A percentile compares a stretch with the other conserved stretches of the same genome.
Evolutionary conservation across 169 alveolate species (phyloP).

Genomic region (Miamiensis avidus): DNA sequence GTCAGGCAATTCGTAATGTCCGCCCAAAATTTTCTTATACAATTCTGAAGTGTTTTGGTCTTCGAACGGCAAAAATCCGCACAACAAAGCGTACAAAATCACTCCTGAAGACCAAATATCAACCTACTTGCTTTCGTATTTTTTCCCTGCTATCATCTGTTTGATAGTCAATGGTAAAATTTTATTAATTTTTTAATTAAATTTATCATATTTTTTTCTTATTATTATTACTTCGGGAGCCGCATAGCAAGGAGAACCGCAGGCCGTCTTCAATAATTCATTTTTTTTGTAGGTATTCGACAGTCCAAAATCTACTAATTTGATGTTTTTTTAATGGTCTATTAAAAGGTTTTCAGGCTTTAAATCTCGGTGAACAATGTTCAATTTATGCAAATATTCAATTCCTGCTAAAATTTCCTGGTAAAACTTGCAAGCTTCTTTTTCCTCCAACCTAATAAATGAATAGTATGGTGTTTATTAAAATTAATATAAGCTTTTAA

Average conservation of each 20-base stretch:
- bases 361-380: constrained; percentile 87
- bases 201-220: constrained; percentile 38
- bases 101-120: constrained; percentile 98
- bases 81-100: constrained; percentile 95
- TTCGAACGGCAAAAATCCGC: constrained; percentile 97
- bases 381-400: constrained; percentile 86
- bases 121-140: constrained; percentile 93
- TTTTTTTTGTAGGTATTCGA: constrained; percentile 87
- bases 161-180: background rate
- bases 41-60: constrained; percentile 86
- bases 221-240: constrained; percentile 92
- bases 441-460: constrained; percentile 44
- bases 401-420: constrained; percentile 92
- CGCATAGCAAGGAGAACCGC: constrained; percentile 95
- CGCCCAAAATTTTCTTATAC: constrained; percentile 89
- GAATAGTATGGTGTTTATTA: constrained; percentile 41
- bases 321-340: constrained; percentile 85
- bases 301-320: constrained; percentile 95
- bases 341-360: constrained; percentile 92
- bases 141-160: constrained; percentile 81
- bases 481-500: background rate
- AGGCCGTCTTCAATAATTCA: constrained; percentile 88
- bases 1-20: constrained; percentile 88
- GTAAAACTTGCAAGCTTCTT: constrained; percentile 84
- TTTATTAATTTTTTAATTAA: constrained; percentile 8